Percentiles rank a stretch among this genome's conserved stretches.
phyloP scores from a whole-genome alignment of 1,284 basidiomycete species.

The Tremellales sp. region DNA sequence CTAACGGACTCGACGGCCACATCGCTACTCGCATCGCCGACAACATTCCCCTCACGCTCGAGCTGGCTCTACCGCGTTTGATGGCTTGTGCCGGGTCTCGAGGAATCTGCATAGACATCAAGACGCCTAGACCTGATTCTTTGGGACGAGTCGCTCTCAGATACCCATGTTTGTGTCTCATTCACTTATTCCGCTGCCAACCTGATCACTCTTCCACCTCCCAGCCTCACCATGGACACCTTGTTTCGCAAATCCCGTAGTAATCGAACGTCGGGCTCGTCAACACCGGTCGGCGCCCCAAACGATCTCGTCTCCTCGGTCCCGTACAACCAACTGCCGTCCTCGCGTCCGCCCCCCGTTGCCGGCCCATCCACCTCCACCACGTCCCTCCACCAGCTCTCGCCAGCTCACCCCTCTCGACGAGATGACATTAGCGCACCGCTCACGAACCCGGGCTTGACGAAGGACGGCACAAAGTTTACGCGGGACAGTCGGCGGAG shows the following conservation, averaged over 20 bases:
- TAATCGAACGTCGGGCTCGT: conserved; percentile 22
- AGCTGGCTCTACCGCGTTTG: too few species aligned
- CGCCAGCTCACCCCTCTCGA: too few species aligned
- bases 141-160: too few species aligned
- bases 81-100: too few species aligned
- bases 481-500: neutral
- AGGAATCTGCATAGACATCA: too few species aligned
- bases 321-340: conserved; percentile 30
- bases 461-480: conserved; percentile 20
- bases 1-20: too few species aligned
- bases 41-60: too few species aligned
- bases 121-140: too few species aligned
- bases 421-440: conserved; percentile 24
- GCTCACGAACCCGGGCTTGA: conserved; percentile 35
- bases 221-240: conserved; percentile 28
- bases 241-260: conserved; percentile 30
- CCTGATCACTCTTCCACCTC: too few species aligned
- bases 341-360: conserved; percentile 24
- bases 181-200: too few species aligned
- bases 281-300: conserved; percentile 13
- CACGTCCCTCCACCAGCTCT: conserved; percentile 6
- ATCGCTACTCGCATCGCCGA: too few species aligned
- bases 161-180: too few species aligned
- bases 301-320: conserved; percentile 23
- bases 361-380: conserved; percentile 28